Evolutionary conservation across 1,284 basidiomycete genomes (phyloP), one percentile per base, ranked within the genome.

Genomic region (Wallemia hederae): DNA sequence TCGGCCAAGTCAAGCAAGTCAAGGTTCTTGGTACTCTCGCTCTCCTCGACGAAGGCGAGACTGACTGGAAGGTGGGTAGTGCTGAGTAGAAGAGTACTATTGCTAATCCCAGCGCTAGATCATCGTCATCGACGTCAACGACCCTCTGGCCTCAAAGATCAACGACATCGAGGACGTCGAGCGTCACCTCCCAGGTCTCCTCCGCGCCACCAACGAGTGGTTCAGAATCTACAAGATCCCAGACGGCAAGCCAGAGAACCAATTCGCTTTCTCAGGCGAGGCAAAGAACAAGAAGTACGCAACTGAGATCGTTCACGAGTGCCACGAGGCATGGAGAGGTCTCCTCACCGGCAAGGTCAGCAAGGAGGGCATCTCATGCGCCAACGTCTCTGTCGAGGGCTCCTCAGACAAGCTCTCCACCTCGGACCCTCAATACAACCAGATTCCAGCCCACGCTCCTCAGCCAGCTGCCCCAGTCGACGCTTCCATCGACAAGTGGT

Each of bases 11-110:
- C 73, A 99, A 99, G 78, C 94, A 98, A 74, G 94, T 99, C 80
- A 99, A 99, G 78, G 88, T 98, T 65, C 87, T 99, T 70, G 94
- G 94, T 66, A 94, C 98, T 78, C 98, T 98, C 92, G 94, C 94
- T 61, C 79, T 99, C 62, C 81, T 96, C 66, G 90, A 96, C 70
- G 90, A 96, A 72, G 90, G 90, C 67, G 90, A 96, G 77, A 96
- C 90, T 66, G 90, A 96, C 77, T 96, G 90, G 90, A 96, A 96
- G 74, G 85, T 49, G 39, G 39, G 39, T 49, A 49, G 17, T 31
- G 7, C 7, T 31, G 29, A 7, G 29, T 17, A 17, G 59, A 1
- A 31, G 60, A 61, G 39, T 55, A 58, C 55, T 1, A 26, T 60
- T 1, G 22, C 55, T 28, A 49, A 5, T 49, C 22, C 5, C 39